These are phyloP conservation scores for Pseudocercospora pini-densiflorae DNA, from an alignment of 2,329 filamentous ascomycete genomes.

Conservation along the genomic window DNA sequence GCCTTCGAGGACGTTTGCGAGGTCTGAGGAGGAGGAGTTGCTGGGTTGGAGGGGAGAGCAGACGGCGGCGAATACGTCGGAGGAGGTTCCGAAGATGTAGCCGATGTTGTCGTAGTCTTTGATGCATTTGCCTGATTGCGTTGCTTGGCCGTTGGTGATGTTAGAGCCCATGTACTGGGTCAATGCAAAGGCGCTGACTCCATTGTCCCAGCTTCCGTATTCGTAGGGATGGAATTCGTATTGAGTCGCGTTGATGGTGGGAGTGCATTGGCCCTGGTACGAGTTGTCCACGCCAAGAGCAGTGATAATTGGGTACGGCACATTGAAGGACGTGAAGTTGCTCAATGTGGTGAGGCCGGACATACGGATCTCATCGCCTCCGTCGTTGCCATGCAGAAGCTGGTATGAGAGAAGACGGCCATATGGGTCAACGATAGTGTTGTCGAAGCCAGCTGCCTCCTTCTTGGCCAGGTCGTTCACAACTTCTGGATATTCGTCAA, in stretches of 20 bases:
- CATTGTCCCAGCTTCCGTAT: constrained; percentile 67
- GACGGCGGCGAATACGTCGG: constrained; percentile 45
- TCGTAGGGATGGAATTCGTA: constrained; percentile 71
- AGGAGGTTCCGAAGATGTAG: constrained; percentile 52
- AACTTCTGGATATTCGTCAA: constrained; percentile 40
- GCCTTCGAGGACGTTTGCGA: constrained; percentile 29
- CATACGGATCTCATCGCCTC: constrained; percentile 44
- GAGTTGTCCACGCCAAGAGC: constrained; percentile 43
- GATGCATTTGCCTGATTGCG: constrained; percentile 49
- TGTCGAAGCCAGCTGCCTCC: constrained; percentile 44
- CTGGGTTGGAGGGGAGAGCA: constrained; percentile 32
- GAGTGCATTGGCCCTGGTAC: constrained; percentile 44
- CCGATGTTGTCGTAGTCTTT: constrained; percentile 55
- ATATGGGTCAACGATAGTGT: constrained; percentile 48
- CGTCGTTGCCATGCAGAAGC: constrained; percentile 41
- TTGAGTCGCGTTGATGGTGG: constrained; percentile 59
- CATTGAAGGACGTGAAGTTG: constrained; percentile 48
- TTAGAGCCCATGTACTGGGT: constrained; percentile 65
- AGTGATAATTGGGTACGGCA: constrained; percentile 54
- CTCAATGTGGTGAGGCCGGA: constrained; percentile 41
- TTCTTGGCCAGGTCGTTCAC: constrained; percentile 44
- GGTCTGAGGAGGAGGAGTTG: constrained; percentile 22
- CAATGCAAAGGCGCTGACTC: constrained; percentile 63
- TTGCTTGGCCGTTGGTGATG: constrained; percentile 56
- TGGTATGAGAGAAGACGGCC: constrained; percentile 49